phyloP scores from a whole-genome alignment of 371 early-diverging fungal species.

The Rhizomucor miehei region DNA sequence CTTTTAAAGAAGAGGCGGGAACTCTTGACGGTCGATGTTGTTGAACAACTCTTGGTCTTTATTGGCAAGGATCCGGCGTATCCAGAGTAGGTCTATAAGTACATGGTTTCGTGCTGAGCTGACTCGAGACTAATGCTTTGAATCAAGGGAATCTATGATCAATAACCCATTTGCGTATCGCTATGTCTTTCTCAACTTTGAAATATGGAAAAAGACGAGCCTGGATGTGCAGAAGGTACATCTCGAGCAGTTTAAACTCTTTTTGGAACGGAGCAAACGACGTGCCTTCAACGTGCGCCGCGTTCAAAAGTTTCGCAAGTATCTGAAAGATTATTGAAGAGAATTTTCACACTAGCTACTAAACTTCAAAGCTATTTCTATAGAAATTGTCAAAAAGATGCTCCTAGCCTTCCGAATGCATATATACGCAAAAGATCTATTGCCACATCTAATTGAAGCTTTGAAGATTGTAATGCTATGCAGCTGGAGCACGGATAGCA shows the following conservation, averaged over 20 bases:
- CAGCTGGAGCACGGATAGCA: conserved; percentile 65
- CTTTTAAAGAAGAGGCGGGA: conserved; percentile 64
- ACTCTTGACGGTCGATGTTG: conserved; percentile 53
- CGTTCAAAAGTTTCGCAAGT: conserved; percentile 63
- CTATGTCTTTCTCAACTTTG: conserved; percentile 67
- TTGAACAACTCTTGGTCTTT: conserved; percentile 62
- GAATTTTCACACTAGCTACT: not conserved
- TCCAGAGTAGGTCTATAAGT: conserved; percentile 53
- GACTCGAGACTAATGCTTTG: not conserved
- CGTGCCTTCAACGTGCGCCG: conserved; percentile 60
- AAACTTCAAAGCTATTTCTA: not conserved
- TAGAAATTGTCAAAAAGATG: conserved; percentile 65
- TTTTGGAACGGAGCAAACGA: conserved; percentile 58
- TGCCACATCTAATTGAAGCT: conserved; percentile 53
- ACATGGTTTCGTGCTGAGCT: not conserved
- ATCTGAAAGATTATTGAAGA: not conserved
- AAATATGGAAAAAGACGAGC: conserved; percentile 66
- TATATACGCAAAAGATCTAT: conserved; percentile 54
- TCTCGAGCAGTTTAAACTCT: conserved; percentile 62
- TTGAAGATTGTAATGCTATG: conserved; percentile 56
- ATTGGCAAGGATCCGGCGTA: conserved; percentile 59
- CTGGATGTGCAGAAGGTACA: conserved; percentile 60
- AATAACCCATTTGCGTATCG: conserved; percentile 67
- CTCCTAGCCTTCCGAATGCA: conserved; percentile 59
- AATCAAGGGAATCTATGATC: conserved; percentile 55